Conservation (phyloP, 108 stramenopile genomes). For the Bacterosira constricta region DNA sequence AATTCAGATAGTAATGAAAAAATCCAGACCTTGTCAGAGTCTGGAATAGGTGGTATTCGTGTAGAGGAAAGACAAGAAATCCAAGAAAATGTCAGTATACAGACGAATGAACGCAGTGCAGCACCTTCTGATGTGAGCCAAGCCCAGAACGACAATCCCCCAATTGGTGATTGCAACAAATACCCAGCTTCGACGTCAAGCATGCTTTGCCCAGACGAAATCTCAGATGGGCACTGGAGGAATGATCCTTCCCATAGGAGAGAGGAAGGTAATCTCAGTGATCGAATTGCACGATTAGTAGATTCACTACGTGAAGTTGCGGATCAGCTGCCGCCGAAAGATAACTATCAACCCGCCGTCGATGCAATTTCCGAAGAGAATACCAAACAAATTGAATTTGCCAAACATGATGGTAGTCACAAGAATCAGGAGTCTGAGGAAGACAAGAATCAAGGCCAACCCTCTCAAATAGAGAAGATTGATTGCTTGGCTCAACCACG, state of each 20-base stretch:
- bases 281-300: not conserved
- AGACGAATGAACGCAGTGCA: not conserved
- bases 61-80: not conserved
- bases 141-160: no score
- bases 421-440: no score
- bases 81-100: not conserved
- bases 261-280: not conserved
- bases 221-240: not conserved
- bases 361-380: not conserved
- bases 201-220: no score
- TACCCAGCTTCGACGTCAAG: no score
- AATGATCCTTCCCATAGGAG: not conserved
- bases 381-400: no score
- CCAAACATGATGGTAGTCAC: no score
- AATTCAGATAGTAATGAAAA: no score
- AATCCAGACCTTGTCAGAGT: no score
- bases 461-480: no score
- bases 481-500: no score
- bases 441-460: no score
- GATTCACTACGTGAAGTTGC: not conserved
- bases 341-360: not conserved
- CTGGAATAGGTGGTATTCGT: not conserved
- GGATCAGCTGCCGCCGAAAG: not conserved
- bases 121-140: not conserved
- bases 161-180: no score